A percentile compares a stretch with the other conserved stretches of the same genome.
Evolutionary conservation across 768 basidiomycete species (phyloP).

Genomic region (Rhodotorula toruloides): DNA sequence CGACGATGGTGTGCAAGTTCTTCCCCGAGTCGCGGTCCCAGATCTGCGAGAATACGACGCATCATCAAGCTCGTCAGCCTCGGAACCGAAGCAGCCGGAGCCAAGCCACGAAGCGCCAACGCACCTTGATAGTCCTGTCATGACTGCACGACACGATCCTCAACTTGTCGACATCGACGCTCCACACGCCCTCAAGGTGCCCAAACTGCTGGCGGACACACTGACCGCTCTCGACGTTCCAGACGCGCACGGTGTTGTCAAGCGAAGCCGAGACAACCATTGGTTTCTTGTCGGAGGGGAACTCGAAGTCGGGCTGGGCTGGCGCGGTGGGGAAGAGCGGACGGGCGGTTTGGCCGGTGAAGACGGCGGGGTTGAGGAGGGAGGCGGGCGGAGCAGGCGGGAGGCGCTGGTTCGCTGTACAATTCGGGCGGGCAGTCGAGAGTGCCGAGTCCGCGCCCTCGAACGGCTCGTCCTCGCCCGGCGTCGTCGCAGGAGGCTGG

Average conservation of each 20-base stretch:
- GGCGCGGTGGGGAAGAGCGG: conserved; percentile 1
- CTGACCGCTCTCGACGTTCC: conserved; percentile 86
- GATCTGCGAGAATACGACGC: conserved; percentile 56
- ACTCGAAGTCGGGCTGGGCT: conserved; percentile 35
- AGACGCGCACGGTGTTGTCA: conserved; percentile 76
- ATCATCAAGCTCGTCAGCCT: conserved; percentile 16
- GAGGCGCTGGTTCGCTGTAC: conserved; percentile 14
- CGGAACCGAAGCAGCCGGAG: not conserved
- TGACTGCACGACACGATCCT: conserved; percentile 88
- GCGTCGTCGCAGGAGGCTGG: conserved; percentile 37
- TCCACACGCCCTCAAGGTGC: conserved; percentile 98
- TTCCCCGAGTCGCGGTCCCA: conserved; percentile 87
- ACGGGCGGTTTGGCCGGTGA: not conserved
- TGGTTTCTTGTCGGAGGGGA: conserved; percentile 52
- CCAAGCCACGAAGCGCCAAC: conserved; percentile 39
- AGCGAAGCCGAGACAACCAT: conserved; percentile 56
- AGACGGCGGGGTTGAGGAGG: not conserved
- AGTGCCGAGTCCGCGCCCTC: not conserved
- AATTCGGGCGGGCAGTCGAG: not conserved
- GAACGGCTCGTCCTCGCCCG: conserved; percentile 10
- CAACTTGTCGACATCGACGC: conserved; percentile 78
- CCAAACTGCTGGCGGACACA: conserved; percentile 77
- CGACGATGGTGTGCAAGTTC: conserved; percentile 82
- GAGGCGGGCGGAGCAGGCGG: not conserved
- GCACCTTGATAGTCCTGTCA: conserved; percentile 92